Base-by-base conservation (phyloP, 306 rosid genomes). In the Vigna trinervia region DNA sequence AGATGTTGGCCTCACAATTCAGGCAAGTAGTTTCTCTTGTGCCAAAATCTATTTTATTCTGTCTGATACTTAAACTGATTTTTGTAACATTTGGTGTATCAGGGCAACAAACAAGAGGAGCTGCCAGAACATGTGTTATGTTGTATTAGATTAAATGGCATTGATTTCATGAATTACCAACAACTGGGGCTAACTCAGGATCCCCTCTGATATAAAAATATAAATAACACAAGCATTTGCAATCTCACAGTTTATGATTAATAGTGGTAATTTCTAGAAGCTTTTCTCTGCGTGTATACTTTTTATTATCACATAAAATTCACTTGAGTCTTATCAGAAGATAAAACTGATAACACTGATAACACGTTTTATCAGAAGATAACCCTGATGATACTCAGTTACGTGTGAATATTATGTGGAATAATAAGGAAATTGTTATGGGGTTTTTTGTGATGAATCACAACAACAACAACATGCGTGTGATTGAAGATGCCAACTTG, bases 1-100 rank as follows among this genome's bases (percentile, higher is more conserved):
- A 72, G 99, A 92, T 60, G 90, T 96, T 69, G 99, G 99, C 73
- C 97, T 96, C 84, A 92, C 98, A 69, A 92, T 96, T 87, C 99
- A 96, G 98, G 99, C 85, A 81, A 86, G 86, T 76, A 12, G 32
- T 30, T 60, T 60, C 60, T 45, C 52, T 41, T 36, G 41, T 22
- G 38, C 30, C 45, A 43, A 78, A 48, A 59, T 38, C 19, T 10
- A 57, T 71, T 76, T n/a, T 6, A 46, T 54, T 73, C 38, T 77
- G 20, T 15, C 19, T 63, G 32, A 69, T 75, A 8, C 48, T 36
- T 23, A 20, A 77, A 22, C 69, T 75, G 60, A 68, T 38, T 50
- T 3, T 47, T 47, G 10, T 54, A 60, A 51, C 62, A 72, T 68
- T 28, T 81, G 30, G 48, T 68, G 26, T 73, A 81, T 81, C 96